Percentiles rank a stretch among this genome's conserved stretches.
phyloP scores from a whole-genome alignment of 805 yeast genomes.

The Yueomyces sp. region DNA sequence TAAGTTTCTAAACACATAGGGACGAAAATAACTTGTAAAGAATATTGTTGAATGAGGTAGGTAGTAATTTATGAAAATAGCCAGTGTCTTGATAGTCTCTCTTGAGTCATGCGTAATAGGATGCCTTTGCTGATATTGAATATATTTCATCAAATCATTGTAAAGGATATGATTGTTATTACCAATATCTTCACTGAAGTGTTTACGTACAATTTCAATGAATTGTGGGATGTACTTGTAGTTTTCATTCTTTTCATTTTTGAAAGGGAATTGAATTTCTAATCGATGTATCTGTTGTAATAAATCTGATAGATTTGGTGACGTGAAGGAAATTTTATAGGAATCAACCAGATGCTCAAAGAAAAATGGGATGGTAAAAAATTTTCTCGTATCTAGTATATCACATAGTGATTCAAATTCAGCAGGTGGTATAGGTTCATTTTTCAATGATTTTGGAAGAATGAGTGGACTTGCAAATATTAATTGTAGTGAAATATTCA shows the following conservation, averaged over 20 bases:
- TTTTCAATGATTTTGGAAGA: background rate
- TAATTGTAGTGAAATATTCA: background rate
- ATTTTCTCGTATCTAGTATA: background rate
- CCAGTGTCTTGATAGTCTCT: background rate
- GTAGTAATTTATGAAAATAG: background rate
- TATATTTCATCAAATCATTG: background rate
- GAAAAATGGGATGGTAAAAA: background rate
- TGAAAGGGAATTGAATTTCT: background rate
- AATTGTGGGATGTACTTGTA: background rate
- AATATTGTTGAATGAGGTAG: background rate
- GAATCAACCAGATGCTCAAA: background rate
- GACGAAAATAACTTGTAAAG: background rate
- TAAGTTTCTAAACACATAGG: background rate
- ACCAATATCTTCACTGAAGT: background rate
- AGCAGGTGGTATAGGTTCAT: background rate
- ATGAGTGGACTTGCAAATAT: background rate
- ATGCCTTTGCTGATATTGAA: background rate
- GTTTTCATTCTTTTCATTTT: background rate
- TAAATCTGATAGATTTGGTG: background rate
- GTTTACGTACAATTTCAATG: background rate
- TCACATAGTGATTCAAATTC: background rate
- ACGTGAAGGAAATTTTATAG: background rate
- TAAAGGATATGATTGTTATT: too few species aligned
- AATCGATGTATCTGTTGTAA: background rate
- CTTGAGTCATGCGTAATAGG: too few species aligned